Conservation (phyloP, 1,139 yeast genomes). For the Suhomyces bribrorum region DNA sequence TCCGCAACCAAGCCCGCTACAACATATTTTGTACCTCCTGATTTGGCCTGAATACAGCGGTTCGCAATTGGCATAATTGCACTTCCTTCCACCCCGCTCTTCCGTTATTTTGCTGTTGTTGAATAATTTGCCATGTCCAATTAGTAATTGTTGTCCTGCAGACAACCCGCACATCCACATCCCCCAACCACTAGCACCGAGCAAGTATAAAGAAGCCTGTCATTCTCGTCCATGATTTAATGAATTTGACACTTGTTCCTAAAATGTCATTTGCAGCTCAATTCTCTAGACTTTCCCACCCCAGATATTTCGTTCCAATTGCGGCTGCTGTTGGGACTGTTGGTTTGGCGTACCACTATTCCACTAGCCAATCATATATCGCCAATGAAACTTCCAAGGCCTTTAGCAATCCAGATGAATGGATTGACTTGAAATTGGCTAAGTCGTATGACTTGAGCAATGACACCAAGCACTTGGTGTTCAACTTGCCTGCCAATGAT, state of each 20-base stretch:
- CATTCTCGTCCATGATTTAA: background rate
- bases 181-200: background rate
- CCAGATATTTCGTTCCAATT: conserved; percentile 37
- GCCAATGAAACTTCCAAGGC: conserved; percentile 55
- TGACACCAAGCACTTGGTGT: conserved; percentile 69
- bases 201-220: conserved; percentile 7
- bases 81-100: no score
- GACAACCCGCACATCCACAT: background rate
- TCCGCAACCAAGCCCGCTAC: no score
- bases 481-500: conserved; percentile 68
- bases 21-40: no score
- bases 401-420: conserved; percentile 68
- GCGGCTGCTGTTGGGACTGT: conserved; percentile 51
- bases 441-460: conserved; percentile 56
- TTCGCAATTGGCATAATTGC: no score
- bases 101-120: no score
- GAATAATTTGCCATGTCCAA: no score
- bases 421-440: conserved; percentile 79
- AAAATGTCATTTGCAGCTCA: conserved; percentile 21
- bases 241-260: background rate
- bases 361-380: conserved; percentile 29
- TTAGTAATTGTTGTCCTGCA: background rate
- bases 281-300: conserved; percentile 21
- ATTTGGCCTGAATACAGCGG: no score
- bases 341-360: conserved; percentile 50